Conservation (phyloP, 1,139 yeast species). For the Pichia sp. region DNA sequence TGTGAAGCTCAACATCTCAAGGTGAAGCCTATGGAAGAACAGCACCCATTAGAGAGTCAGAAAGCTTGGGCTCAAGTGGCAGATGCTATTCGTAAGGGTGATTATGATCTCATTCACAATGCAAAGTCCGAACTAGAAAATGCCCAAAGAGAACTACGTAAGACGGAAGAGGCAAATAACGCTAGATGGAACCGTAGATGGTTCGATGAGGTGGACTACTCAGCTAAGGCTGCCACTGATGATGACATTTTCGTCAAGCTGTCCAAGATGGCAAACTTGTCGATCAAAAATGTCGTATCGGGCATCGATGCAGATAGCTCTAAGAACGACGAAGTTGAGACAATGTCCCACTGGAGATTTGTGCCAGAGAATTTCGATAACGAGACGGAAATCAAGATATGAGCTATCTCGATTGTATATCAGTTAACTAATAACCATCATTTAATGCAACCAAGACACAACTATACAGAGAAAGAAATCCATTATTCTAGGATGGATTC, state of each 20-base stretch:
- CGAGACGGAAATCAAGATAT: conserved; percentile 51
- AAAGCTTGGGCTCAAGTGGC: conserved; percentile 86
- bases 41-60: conserved; percentile 70
- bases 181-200: conserved; percentile 68
- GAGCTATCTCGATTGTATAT: conserved; percentile 1
- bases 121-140: conserved; percentile 78
- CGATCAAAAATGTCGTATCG: conserved; percentile 59
- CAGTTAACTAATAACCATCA: no score
- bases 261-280: conserved; percentile 48
- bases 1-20: conserved; percentile 44
- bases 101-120: conserved; percentile 63
- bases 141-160: conserved; percentile 73
- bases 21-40: conserved; percentile 78
- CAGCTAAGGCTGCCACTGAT: conserved; percentile 9
- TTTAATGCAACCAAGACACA: no score
- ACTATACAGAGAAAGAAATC: no score
- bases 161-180: conserved; percentile 58
- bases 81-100: conserved; percentile 69
- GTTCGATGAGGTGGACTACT: conserved; percentile 52
- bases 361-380: conserved; percentile 44
- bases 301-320: conserved; percentile 36
- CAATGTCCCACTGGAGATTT: conserved; percentile 65
- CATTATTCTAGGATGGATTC: no score
- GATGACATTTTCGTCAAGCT: conserved; percentile 37
- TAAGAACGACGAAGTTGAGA: conserved; percentile 16